Conservation (phyloP, 768 basidiomycete species). For the Psilocybe cyanescens region DNA sequence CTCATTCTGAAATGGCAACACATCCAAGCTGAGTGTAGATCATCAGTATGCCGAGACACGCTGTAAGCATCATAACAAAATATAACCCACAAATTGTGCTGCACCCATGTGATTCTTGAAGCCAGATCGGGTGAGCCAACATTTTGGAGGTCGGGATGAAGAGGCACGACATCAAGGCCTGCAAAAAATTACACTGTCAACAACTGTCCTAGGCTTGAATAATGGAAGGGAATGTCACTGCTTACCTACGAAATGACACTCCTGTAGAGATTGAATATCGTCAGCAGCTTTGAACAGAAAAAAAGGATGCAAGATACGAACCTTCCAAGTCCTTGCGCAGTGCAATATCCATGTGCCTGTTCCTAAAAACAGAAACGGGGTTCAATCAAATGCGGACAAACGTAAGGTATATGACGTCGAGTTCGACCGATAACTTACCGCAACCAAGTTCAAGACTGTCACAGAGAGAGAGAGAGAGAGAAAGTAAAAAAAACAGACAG, state of each 20-base stretch:
- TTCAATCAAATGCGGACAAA: neutral
- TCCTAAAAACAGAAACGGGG: slow-evolving; percentile 37
- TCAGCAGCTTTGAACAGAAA: slow-evolving; percentile 5
- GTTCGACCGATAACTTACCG: slow-evolving; percentile 44
- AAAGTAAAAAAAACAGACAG: neutral
- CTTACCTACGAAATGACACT: slow-evolving; percentile 67
- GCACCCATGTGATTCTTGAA: slow-evolving; percentile 70
- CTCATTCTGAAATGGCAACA: slow-evolving; percentile 69
- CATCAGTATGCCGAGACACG: neutral
- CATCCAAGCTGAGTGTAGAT: slow-evolving; percentile 54
- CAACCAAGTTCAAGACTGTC: slow-evolving; percentile 73
- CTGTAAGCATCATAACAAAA: slow-evolving; percentile 6
- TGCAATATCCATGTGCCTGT: slow-evolving; percentile 78
- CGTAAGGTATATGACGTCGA: neutral
- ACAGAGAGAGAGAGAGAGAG: slow-evolving; percentile 1
- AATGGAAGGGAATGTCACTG: neutral
- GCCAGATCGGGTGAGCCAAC: slow-evolving; percentile 61
- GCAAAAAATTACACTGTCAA: neutral
- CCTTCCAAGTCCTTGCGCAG: slow-evolving; percentile 67
- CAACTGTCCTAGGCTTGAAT: neutral
- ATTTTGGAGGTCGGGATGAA: slow-evolving; percentile 69
- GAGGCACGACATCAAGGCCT: slow-evolving; percentile 74
- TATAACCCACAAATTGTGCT: slow-evolving; percentile 63
- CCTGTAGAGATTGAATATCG: slow-evolving; percentile 34
- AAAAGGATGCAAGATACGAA: slow-evolving; percentile 30